phyloP scores from a whole-genome alignment of 257 asterid genomes.

The Fraxinus excelsior region DNA sequence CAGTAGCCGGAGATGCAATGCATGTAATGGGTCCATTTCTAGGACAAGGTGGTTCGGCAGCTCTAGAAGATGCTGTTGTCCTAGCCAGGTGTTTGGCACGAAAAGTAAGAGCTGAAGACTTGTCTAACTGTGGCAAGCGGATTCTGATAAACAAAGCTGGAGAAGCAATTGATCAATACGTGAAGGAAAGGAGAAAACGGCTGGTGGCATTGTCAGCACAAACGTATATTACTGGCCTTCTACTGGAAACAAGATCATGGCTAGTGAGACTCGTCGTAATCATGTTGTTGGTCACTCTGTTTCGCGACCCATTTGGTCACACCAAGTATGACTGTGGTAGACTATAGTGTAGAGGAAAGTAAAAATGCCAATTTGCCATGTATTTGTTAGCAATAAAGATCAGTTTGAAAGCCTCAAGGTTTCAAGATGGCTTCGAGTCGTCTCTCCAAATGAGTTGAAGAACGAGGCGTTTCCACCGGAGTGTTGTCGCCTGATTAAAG shows the following conservation, averaged over 20 bases:
- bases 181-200: constrained; percentile 43
- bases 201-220: constrained; percentile 31
- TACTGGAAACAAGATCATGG: constrained; percentile 18
- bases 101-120: not conserved
- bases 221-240: constrained; percentile 29
- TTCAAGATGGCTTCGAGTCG: no score
- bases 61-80: constrained; percentile 46
- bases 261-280: constrained; percentile 7
- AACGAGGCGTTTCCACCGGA: no score
- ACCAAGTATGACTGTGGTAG: constrained; percentile 35
- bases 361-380: not conserved
- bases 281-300: constrained; percentile 22
- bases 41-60: constrained; percentile 47
- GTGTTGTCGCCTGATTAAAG: no score
- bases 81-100: constrained; percentile 41
- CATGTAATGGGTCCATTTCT: constrained; percentile 50
- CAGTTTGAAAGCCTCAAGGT: no score
- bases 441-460: no score
- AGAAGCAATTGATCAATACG: constrained; percentile 30
- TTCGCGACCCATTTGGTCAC: constrained; percentile 25
- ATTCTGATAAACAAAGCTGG: not conserved
- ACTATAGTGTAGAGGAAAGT: not conserved
- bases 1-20: constrained; percentile 53
- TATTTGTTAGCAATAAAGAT: not conserved
- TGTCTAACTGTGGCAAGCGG: not conserved